A percentile compares a stretch with the other conserved stretches of the same genome.
Conservation (phyloP, 148 eudicot genomes). For the Hydrangea macrophylla region DNA sequence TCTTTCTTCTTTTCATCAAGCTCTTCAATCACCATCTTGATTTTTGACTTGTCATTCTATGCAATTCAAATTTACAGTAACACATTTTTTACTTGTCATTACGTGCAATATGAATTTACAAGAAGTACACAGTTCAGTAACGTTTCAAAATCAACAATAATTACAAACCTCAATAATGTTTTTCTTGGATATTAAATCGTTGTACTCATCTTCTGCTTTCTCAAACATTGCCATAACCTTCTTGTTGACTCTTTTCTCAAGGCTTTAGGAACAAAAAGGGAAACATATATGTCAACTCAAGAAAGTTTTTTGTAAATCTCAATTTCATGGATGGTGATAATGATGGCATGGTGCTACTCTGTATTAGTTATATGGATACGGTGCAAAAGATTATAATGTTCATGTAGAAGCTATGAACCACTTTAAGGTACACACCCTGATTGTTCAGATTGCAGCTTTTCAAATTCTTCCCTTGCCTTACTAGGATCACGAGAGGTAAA, state of each 20-base stretch:
- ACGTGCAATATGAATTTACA: conserved; percentile 24
- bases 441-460: conserved; percentile 79
- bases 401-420: not conserved
- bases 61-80: conserved; percentile 8
- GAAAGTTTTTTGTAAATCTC: not conserved
- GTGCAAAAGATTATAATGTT: not conserved
- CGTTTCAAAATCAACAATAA: conserved; percentile 10
- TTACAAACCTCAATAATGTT: conserved; percentile 89
- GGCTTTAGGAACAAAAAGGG: conserved; percentile 39
- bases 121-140: not conserved
- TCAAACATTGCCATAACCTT: conserved; percentile 97
- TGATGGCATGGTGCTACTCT: not conserved
- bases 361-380: not conserved
- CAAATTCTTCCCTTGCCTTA: conserved; percentile 59
- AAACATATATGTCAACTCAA: not conserved
- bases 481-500: conserved; percentile 76
- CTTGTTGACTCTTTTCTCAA: conserved; percentile 96
- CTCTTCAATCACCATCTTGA: conserved; percentile 91
- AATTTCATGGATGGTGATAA: not conserved
- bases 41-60: conserved; percentile 92
- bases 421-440: conserved; percentile 39
- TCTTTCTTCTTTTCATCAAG: conserved; percentile 99
- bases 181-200: conserved; percentile 82
- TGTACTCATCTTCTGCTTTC: conserved; percentile 97
- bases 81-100: conserved; percentile 96